phyloP scores from a whole-genome alignment of 2,329 filamentous ascomycete genomes.

The Colletotrichum cordylinicola region DNA sequence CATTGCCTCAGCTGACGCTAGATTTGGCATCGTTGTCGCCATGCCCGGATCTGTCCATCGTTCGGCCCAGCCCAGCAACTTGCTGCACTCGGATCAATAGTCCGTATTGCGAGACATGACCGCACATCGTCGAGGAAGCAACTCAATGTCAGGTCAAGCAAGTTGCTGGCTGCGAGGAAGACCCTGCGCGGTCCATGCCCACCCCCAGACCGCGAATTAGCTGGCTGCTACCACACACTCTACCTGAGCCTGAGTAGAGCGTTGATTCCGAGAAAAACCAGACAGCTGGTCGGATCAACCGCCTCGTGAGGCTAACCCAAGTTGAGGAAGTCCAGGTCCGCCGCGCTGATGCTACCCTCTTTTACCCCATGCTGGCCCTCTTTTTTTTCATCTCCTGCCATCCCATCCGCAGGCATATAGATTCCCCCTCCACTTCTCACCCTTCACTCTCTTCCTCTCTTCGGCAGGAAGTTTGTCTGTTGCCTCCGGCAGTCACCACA shows the following conservation, averaged over 20 bases:
- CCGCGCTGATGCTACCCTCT: constrained; percentile 10
- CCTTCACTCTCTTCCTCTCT: background rate
- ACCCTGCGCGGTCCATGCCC: constrained; percentile 6
- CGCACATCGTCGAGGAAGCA: constrained; percentile 1
- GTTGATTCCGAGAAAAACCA: constrained; percentile 14
- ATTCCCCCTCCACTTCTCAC: constrained; percentile 15
- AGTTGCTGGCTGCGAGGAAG: background rate
- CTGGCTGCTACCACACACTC: background rate
- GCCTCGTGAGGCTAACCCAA: constrained; percentile 18
- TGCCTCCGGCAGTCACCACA: constrained; percentile 22
- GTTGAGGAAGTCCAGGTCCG: constrained; percentile 7
- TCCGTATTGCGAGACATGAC: constrained; percentile 16
- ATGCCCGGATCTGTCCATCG: background rate
- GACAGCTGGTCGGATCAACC: constrained; percentile 11
- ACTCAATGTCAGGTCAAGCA: background rate
- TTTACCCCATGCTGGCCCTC: constrained; percentile 18
- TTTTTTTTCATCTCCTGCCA: background rate
- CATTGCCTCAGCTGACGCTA: constrained; percentile 15
- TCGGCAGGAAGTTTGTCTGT: constrained; percentile 18
- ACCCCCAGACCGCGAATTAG: background rate
- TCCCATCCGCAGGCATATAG: constrained; percentile 14
- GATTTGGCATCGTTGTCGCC: background rate
- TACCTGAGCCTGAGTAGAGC: constrained; percentile 7
- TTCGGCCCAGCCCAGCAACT: background rate
- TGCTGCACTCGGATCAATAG: constrained; percentile 16